Conservation (phyloP, 805 yeast species). For the Saturnispora galanensis region DNA sequence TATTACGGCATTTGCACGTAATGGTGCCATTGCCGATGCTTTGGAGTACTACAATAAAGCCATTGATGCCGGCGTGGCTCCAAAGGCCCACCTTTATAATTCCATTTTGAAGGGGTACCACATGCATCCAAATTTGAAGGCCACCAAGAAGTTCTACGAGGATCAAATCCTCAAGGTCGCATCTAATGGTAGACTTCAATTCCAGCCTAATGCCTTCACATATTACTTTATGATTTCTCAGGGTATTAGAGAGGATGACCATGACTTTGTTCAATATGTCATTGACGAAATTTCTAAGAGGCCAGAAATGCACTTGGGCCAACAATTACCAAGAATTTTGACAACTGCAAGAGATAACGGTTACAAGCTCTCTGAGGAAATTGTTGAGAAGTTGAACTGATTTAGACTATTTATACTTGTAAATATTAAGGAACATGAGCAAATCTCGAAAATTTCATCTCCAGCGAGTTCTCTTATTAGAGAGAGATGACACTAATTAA, state of each 20-base stretch:
- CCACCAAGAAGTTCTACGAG: slow-evolving; percentile 34
- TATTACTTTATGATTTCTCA: slow-evolving; percentile 37
- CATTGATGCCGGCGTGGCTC: slow-evolving; percentile 25
- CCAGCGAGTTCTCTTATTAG: neutral
- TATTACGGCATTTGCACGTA: slow-evolving; percentile 36
- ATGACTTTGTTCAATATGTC: slow-evolving; percentile 26
- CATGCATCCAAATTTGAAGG: slow-evolving; percentile 22
- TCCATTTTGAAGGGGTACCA: slow-evolving; percentile 42
- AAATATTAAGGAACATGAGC: slow-evolving; percentile 2
- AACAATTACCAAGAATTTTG: slow-evolving; percentile 30
- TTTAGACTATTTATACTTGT: neutral
- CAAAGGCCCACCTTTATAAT: slow-evolving; percentile 33
- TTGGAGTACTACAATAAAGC: slow-evolving; percentile 31
- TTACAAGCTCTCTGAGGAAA: slow-evolving; percentile 14
- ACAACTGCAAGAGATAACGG: slow-evolving; percentile 14
- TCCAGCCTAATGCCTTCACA: slow-evolving; percentile 39
- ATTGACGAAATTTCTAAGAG: slow-evolving; percentile 30
- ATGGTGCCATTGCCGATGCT: slow-evolving; percentile 35
- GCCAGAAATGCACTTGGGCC: slow-evolving; percentile 29
- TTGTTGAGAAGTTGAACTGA: neutral
- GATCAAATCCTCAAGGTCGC: slow-evolving; percentile 21
- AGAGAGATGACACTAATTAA: slow-evolving; percentile 11
- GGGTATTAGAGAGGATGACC: slow-evolving; percentile 27
- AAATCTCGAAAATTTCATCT: neutral
- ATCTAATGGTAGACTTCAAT: slow-evolving; percentile 14